Percentiles rank a stretch among this genome's conserved stretches.
These are phyloP conservation scores for Mrakiaceae sp. DNA, from an alignment of 1,284 basidiomycete genomes.

Conservation along the genomic window DNA sequence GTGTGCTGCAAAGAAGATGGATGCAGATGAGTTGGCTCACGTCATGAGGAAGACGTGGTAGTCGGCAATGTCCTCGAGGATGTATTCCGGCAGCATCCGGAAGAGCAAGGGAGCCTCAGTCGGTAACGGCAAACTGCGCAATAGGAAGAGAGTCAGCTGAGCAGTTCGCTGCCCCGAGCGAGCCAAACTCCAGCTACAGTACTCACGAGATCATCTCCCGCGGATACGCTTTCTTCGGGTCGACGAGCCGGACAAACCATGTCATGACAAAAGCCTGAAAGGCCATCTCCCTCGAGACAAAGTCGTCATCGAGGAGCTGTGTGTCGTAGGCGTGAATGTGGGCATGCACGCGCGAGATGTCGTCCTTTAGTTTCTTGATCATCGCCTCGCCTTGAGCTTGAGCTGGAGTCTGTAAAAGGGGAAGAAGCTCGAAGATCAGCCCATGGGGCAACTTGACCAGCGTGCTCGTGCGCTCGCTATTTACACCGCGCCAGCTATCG, in stretches of 20 bases:
- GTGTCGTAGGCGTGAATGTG: slow-evolving; percentile 69
- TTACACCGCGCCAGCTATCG: slow-evolving; percentile 61
- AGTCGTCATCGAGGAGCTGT: slow-evolving; percentile 75
- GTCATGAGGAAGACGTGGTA: slow-evolving; percentile 73
- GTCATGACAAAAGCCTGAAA: slow-evolving; percentile 86
- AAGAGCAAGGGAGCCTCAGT: slow-evolving; percentile 74
- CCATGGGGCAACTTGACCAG: neutral
- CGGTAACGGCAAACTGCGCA: slow-evolving; percentile 64
- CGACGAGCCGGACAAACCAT: slow-evolving; percentile 89
- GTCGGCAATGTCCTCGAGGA: slow-evolving; percentile 88
- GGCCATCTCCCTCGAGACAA: slow-evolving; percentile 64
- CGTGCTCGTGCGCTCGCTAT: slow-evolving; percentile 22
- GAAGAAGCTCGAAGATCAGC: neutral
- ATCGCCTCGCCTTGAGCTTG: slow-evolving; percentile 47
- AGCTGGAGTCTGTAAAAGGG: slow-evolving; percentile 43
- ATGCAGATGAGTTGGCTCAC: slow-evolving; percentile 37
- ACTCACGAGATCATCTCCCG: slow-evolving; percentile 53
- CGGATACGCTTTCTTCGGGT: slow-evolving; percentile 71
- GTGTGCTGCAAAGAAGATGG: slow-evolving; percentile 2
- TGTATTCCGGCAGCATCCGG: slow-evolving; percentile 84
- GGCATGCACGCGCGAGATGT: slow-evolving; percentile 53
- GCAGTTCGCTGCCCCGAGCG: too few relatives aligned
- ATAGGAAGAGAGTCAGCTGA: slow-evolving; percentile 14
- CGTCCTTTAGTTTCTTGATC: slow-evolving; percentile 60
- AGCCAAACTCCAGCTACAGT: neutral